These are phyloP conservation scores for Martensiomyces pterosporus DNA, from an alignment of 192 early-diverging fungal species.

Conservation along the genomic window DNA sequence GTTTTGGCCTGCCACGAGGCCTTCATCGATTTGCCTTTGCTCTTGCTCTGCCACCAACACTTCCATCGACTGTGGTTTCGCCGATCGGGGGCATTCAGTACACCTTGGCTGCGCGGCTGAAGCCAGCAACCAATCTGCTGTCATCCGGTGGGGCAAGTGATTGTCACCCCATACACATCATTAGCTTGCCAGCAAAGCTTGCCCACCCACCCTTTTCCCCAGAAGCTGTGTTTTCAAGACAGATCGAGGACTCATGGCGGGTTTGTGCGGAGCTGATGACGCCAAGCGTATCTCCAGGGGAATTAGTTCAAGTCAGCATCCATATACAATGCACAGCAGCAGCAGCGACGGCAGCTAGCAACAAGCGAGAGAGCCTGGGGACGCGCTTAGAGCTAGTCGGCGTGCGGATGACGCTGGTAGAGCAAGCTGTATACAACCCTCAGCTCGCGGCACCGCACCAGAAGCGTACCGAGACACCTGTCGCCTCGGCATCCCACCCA, in stretches of 20 bases:
- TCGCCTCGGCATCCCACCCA: no score
- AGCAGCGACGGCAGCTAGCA: conserved; percentile 14
- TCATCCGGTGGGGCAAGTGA: conserved; percentile 1
- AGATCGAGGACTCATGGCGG: conserved; percentile 37
- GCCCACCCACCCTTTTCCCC: conserved; percentile 21
- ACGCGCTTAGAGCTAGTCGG: conserved; percentile 7
- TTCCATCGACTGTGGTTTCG: conserved; percentile 35
- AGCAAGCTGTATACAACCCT: conserved; percentile 25
- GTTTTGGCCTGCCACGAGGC: conserved; percentile 18
- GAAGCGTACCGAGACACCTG: conserved; percentile 8
- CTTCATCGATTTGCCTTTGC: conserved; percentile 30
- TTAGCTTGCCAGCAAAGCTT: conserved; percentile 28
- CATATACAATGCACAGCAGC: conserved; percentile 29
- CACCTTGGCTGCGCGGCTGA: conserved; percentile 13
- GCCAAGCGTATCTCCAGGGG: conserved; percentile 23
- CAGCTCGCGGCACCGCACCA: conserved; percentile 14
- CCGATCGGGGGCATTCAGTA: conserved; percentile 37
- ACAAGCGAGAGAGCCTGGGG: conserved; percentile 5
- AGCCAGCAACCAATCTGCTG: conserved; percentile 7
- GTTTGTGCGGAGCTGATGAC: conserved; percentile 18
- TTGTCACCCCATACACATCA: conserved; percentile 23
- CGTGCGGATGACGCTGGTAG: conserved; percentile 28
- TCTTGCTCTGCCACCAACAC: conserved; percentile 22
- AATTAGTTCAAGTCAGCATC: conserved; percentile 14
- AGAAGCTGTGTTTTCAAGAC: conserved; percentile 31